Evolutionary conservation across 305 asterid genomes (phyloP).

Genomic region (Fraxinus dipetala): DNA sequence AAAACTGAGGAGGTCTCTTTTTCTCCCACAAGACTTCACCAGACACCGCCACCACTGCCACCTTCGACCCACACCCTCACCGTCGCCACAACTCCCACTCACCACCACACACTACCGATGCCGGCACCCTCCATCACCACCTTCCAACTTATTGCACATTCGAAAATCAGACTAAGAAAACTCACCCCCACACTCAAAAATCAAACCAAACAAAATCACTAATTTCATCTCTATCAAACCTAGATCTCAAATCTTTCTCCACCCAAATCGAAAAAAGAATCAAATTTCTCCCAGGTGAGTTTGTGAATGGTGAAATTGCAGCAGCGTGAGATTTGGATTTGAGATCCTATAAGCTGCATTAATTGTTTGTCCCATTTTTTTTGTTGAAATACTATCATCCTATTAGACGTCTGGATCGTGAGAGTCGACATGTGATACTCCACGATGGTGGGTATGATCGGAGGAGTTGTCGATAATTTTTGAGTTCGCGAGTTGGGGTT

Average conservation of each 20-base stretch:
- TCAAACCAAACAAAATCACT: background rate
- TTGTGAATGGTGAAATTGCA: background rate
- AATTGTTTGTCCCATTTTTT: background rate
- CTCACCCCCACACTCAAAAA: background rate
- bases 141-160: background rate
- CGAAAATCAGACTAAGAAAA: background rate
- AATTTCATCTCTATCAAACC: background rate
- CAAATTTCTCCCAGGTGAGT: background rate
- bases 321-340: background rate
- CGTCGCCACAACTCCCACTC: background rate
- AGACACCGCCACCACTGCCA: background rate
- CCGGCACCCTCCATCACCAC: background rate
- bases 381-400: background rate
- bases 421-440: background rate
- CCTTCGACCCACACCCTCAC: too few relatives aligned
- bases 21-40: background rate
- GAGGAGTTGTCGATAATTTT: too few relatives aligned
- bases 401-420: background rate
- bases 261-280: background rate
- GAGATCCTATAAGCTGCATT: background rate
- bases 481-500: too few relatives aligned
- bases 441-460: background rate
- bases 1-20: too few relatives aligned
- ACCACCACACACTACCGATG: background rate
- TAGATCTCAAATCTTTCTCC: background rate